Evolutionary conservation across 2,329 filamentous ascomycete species (phyloP).

Genomic region (Paraphoma sp.): DNA sequence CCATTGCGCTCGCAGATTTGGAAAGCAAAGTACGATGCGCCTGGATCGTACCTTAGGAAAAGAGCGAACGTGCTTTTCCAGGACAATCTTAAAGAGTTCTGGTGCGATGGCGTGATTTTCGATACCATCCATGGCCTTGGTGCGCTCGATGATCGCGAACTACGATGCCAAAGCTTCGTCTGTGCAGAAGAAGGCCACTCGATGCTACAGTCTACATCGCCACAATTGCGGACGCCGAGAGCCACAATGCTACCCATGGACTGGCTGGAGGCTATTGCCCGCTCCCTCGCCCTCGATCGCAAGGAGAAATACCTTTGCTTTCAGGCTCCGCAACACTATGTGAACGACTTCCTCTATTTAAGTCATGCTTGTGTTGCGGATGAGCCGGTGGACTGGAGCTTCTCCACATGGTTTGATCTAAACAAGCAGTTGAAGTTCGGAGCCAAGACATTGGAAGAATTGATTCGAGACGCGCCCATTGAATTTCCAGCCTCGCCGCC

Average conservation of each 20-base stretch:
- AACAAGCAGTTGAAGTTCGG: conserved; percentile 27
- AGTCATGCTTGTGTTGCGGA: conserved; percentile 29
- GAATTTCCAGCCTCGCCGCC: conserved; percentile 5
- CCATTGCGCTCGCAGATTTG: conserved; percentile 27
- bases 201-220: conserved; percentile 12
- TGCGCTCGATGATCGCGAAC: conserved; percentile 30
- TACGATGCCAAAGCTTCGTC: conserved; percentile 34
- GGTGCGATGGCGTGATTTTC: conserved; percentile 33
- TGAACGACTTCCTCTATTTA: conserved; percentile 34
- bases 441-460: conserved; percentile 18
- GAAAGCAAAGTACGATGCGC: conserved; percentile 35
- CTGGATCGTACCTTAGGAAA: conserved; percentile 22
- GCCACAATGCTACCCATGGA: conserved; percentile 19
- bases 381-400: conserved; percentile 30
- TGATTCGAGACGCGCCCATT: conserved; percentile 15
- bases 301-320: conserved; percentile 41
- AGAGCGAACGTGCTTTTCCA: conserved; percentile 28
- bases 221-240: conserved; percentile 11
- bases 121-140: conserved; percentile 32
- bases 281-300: conserved; percentile 36
- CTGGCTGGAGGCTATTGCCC: conserved; percentile 28
- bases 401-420: conserved; percentile 34
- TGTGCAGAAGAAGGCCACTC: conserved; percentile 26
- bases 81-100: conserved; percentile 28
- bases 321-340: conserved; percentile 29